Evolutionary conservation across 1,284 basidiomycete species (phyloP).

Genomic region (Inonotus hispidus): DNA sequence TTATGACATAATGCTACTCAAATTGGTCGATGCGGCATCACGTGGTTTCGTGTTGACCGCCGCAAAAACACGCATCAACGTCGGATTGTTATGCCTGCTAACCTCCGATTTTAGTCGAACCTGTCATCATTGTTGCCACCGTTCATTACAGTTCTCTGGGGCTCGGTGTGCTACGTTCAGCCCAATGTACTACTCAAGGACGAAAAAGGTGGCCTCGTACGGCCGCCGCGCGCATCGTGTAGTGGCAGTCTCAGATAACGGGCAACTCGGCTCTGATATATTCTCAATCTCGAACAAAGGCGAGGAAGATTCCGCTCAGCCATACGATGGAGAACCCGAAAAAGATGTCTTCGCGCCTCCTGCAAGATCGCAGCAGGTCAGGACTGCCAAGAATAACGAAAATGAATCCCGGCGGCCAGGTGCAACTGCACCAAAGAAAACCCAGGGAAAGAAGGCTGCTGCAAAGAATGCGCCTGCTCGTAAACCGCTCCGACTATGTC

Average conservation of each 20-base stretch:
- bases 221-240: conserved; percentile 17
- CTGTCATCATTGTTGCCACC: too few relatives aligned
- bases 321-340: background rate
- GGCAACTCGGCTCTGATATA: background rate
- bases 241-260: conserved; percentile 11
- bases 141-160: too few relatives aligned
- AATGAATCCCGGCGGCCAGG: background rate
- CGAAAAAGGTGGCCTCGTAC: conserved; percentile 17
- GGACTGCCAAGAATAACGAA: too few relatives aligned
- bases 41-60: background rate
- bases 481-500: background rate
- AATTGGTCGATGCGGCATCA: background rate
- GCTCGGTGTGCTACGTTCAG: background rate
- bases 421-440: background rate
- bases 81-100: background rate
- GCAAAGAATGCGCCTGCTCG: background rate
- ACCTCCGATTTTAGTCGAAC: too few relatives aligned
- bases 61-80: background rate
- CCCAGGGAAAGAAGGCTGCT: background rate
- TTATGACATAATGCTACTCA: background rate
- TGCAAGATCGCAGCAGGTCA: background rate
- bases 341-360: background rate
- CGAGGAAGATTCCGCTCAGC: background rate
- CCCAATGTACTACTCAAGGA: conserved; percentile 11
- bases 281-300: background rate